Evolutionary conservation across 176 grass and related monocot genomes (phyloP), one percentile per base, ranked within the genome.

Genomic region (Sorghum bicolor): DNA sequence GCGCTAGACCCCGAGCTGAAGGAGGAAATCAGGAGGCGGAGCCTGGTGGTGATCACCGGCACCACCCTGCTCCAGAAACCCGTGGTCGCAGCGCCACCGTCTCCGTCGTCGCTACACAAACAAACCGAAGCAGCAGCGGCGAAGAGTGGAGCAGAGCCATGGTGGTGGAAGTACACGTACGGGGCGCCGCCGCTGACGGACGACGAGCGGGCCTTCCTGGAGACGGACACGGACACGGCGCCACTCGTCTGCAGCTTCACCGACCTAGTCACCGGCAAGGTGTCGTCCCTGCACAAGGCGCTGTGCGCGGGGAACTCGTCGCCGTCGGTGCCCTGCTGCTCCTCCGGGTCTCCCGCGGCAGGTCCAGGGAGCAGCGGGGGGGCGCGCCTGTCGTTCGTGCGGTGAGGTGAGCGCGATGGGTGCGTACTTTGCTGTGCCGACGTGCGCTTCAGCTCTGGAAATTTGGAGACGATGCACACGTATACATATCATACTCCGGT

Each of bases 21-120:
- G 83, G 89, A 90, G 60, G 94, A 94, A 33, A 65, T 72, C 38
- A 90, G 74, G 67, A 80, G 74, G 60, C 62, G 82, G 45, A 97
- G 80, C 89, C 29, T 92, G 68, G 84, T 92, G 58, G 86, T 84
- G 64, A 84, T 94, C 89, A 86, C 92, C 39, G 87, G 82, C 55
- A 97, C 92, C 11, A 80, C 72, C 4, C 75, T 90, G 33, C 94
- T 97, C 8, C 40, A 87, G 79, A 97, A 92, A 84, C 55, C 80
- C 45, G 64, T 94, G 13, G 53, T 5, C 41, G 3, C 5, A 0
- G 28, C 39, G 10, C 66, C 63, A 16, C 45, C 16, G 15, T 48
- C 45, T 48, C 44, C 44, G 3, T 47, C 10, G 43, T 45, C 43
- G 47, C 15, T 66, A 8, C 34, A 0, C 60, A 12, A 13, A 63